Conservation (phyloP, 192 early-diverging fungal species). For the Gaertneriomyces sp. region DNA sequence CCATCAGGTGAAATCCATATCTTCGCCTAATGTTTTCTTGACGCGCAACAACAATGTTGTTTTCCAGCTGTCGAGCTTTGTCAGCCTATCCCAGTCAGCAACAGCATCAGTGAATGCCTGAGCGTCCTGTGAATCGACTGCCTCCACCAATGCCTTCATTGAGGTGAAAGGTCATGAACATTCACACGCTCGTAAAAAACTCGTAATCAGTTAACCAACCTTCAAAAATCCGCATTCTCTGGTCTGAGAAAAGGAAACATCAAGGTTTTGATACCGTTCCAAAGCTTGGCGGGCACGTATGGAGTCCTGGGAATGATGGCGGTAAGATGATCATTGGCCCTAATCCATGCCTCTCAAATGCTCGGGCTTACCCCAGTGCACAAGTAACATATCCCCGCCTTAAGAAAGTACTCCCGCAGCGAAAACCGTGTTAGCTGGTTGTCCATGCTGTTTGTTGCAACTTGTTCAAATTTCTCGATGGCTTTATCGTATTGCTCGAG, state of each 20-base stretch:
- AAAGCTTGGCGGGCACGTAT: slow-evolving; percentile 71
- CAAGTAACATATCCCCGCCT: slow-evolving; percentile 89
- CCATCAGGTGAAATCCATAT: slow-evolving; percentile 34
- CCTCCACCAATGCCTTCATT: slow-evolving; percentile 64
- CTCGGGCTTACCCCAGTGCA: slow-evolving; percentile 58
- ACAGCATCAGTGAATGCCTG: slow-evolving; percentile 81
- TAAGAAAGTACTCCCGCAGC: slow-evolving; percentile 93
- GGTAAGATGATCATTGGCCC: too few species aligned
- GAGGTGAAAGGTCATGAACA: neutral
- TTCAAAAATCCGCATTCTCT: slow-evolving; percentile 78
- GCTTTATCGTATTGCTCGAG: slow-evolving; percentile 86
- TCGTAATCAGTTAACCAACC: slow-evolving; percentile 14
- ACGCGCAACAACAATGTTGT: slow-evolving; percentile 83
- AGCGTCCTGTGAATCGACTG: slow-evolving; percentile 73
- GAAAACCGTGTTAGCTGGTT: slow-evolving; percentile 94
- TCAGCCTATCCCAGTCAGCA: slow-evolving; percentile 79
- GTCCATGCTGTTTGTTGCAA: slow-evolving; percentile 79
- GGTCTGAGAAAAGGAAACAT: slow-evolving; percentile 76
- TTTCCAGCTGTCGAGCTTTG: slow-evolving; percentile 96
- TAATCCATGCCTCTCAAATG: too few species aligned
- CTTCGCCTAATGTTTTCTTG: slow-evolving; percentile 72
- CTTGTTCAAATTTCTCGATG: slow-evolving; percentile 83
- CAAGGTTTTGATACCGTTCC: slow-evolving; percentile 84
- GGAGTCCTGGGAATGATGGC: slow-evolving; percentile 54
- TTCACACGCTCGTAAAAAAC: neutral